A percentile compares a stretch with the other conserved stretches of the same genome.
phyloP scores from a whole-genome alignment of 768 basidiomycete genomes.

The Termitomyces sp. region DNA sequence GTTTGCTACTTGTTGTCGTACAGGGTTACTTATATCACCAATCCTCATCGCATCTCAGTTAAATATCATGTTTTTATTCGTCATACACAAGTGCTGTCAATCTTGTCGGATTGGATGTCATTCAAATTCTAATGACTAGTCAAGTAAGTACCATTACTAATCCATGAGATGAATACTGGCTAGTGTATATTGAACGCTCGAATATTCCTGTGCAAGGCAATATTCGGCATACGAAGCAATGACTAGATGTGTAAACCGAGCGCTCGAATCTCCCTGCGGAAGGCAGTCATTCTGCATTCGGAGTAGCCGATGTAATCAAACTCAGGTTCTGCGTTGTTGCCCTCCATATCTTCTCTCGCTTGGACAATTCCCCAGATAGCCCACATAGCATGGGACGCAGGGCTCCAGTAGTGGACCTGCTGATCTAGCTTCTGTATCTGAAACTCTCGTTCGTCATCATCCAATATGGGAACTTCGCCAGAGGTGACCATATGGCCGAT shows the following conservation, averaged over 20 bases:
- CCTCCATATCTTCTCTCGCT: conserved; percentile 69
- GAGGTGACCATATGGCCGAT: conserved; percentile 44
- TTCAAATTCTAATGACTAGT: neutral
- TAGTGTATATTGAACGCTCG: conserved; percentile 33
- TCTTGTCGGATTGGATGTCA: neutral
- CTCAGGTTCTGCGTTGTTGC: conserved; percentile 54
- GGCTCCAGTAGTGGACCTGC: conserved; percentile 85
- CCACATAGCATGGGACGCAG: conserved; percentile 90
- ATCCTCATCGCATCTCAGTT: conserved; percentile 32
- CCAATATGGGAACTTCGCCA: conserved; percentile 23
- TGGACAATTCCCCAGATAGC: conserved; percentile 93
- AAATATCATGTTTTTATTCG: conserved; percentile 43
- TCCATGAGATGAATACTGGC: neutral
- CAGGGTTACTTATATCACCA: conserved; percentile 36
- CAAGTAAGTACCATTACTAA: neutral
- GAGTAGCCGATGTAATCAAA: conserved; percentile 92
- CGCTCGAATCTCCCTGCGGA: conserved; percentile 47
- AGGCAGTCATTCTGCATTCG: conserved; percentile 55
- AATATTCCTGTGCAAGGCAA: conserved; percentile 54
- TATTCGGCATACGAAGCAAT: conserved; percentile 68
- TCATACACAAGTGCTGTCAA: conserved; percentile 8
- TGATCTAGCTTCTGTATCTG: conserved; percentile 58
- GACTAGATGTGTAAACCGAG: conserved; percentile 29
- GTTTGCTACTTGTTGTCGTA: conserved; percentile 27
- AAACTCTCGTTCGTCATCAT: conserved; percentile 31